These are phyloP conservation scores for Pseudocohnilembus persalinus DNA, from an alignment of 169 alveolate species.

Conservation along the genomic window DNA sequence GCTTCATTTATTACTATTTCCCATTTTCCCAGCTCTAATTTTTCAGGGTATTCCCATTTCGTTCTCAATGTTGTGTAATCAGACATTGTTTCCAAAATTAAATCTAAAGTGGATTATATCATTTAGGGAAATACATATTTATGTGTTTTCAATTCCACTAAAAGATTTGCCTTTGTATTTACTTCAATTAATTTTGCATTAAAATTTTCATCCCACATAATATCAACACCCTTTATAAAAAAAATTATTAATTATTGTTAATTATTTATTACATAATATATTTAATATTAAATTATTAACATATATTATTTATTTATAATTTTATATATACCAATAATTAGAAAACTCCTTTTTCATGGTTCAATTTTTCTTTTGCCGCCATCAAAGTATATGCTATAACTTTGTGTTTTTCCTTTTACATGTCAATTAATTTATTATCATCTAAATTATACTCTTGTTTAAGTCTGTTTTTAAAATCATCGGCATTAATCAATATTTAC, in stretches of 20 bases:
- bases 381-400: not conserved
- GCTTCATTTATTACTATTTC: conserved; percentile 17
- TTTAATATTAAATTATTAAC: too few relatives aligned
- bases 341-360: conserved; percentile 5
- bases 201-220: conserved; percentile 2
- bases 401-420: conserved; percentile 11
- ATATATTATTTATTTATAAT: too few relatives aligned
- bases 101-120: conserved; percentile 2
- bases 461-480: not conserved
- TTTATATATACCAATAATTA: not conserved
- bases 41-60: conserved; percentile 1
- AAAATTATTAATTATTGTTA: too few relatives aligned
- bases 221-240: conserved; percentile 14
- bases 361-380: conserved; percentile 23
- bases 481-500: conserved; percentile 2
- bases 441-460: not conserved
- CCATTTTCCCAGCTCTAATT: conserved; percentile 14
- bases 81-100: conserved; percentile 2
- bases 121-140: conserved; percentile 9
- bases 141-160: not conserved
- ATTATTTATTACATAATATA: too few relatives aligned
- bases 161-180: conserved; percentile 21
- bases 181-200: conserved; percentile 17
- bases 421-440: not conserved
- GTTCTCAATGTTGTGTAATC: not conserved